A percentile compares a stretch with the other conserved stretches of the same genome.
Conservation (phyloP, 257 asterid genomes). For the Pogostemon cablin region DNA sequence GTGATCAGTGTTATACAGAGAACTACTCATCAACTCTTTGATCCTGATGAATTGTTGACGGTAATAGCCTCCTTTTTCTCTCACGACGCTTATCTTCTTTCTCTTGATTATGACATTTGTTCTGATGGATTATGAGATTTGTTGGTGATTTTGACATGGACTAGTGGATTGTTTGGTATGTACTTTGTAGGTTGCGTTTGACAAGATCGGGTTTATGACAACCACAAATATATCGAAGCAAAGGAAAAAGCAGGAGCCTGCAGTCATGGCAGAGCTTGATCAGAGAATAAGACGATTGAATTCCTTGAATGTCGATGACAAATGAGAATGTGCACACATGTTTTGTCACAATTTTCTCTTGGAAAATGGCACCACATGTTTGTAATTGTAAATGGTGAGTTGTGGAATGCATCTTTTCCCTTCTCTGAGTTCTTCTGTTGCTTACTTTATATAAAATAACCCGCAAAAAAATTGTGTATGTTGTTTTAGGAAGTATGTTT, state of each 20-base stretch:
- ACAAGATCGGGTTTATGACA: conserved; percentile 80
- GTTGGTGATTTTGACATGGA: background rate
- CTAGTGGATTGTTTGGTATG: background rate
- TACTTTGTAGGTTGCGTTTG: conserved; percentile 72
- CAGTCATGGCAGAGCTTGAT: conserved; percentile 95
- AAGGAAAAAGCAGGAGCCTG: conserved; percentile 95
- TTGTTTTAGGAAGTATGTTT: too few relatives aligned
- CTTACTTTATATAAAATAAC: too few relatives aligned
- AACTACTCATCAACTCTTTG: conserved; percentile 84
- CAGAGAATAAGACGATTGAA: conserved; percentile 76
- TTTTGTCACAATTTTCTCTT: conserved; percentile 7
- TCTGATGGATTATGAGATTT: background rate
- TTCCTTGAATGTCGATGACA: conserved; percentile 44
- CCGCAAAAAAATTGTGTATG: too few relatives aligned
- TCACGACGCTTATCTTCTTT: background rate
- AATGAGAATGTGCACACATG: conserved; percentile 32
- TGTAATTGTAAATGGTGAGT: conserved; percentile 39
- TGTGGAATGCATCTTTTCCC: conserved; percentile 23
- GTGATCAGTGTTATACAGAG: conserved; percentile 86
- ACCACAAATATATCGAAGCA: conserved; percentile 77
- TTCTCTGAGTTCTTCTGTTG: too few relatives aligned
- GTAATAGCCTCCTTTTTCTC: conserved; percentile 39
- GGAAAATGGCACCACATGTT: conserved; percentile 2
- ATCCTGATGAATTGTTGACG: conserved; percentile 87
- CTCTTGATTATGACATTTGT: background rate